These are phyloP conservation scores for Arthrobotrys entomopaga DNA, from an alignment of 2,329 filamentous ascomycete species.

Conservation along the genomic window DNA sequence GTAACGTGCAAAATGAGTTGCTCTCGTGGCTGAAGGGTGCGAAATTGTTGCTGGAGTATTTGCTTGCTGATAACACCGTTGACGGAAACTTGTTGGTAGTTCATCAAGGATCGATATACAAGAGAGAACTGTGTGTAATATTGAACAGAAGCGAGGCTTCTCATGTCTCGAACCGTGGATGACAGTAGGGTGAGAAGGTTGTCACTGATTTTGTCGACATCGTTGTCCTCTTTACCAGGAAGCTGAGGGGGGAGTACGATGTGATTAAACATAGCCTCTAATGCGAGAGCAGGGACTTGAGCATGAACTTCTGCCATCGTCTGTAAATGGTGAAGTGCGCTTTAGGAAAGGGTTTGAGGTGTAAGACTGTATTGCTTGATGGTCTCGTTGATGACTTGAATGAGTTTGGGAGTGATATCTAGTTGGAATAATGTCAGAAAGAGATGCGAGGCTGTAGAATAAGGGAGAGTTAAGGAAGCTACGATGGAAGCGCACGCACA, in stretches of 20 bases:
- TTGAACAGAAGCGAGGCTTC: slow-evolving; percentile 48
- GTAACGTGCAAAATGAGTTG: slow-evolving; percentile 64
- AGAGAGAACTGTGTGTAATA: slow-evolving; percentile 53
- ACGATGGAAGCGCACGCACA: no score
- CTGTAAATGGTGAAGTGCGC: background rate
- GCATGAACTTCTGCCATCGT: slow-evolving; percentile 16
- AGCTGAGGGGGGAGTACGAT: slow-evolving; percentile 64
- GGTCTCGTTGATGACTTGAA: no score
- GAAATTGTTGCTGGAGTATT: slow-evolving; percentile 59
- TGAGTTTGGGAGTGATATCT: no score
- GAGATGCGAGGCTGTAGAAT: no score
- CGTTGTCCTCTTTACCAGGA: slow-evolving; percentile 61
- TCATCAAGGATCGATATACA: slow-evolving; percentile 51
- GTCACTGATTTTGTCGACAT: slow-evolving; percentile 59
- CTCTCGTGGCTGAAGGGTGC: slow-evolving; percentile 58
- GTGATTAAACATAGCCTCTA: slow-evolving; percentile 61
- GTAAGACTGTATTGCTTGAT: no score
- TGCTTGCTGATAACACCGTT: slow-evolving; percentile 55
- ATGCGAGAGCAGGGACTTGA: slow-evolving; percentile 2
- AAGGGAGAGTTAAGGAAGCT: no score
- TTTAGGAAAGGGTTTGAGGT: background rate
- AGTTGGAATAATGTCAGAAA: no score
- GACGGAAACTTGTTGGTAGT: slow-evolving; percentile 54
- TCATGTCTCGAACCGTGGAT: slow-evolving; percentile 55
- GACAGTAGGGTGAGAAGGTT: slow-evolving; percentile 59